Percentiles rank a stretch among this genome's conserved stretches.
phyloP scores from a whole-genome alignment of 257 asterid species.

The Cruciata laevipes region DNA sequence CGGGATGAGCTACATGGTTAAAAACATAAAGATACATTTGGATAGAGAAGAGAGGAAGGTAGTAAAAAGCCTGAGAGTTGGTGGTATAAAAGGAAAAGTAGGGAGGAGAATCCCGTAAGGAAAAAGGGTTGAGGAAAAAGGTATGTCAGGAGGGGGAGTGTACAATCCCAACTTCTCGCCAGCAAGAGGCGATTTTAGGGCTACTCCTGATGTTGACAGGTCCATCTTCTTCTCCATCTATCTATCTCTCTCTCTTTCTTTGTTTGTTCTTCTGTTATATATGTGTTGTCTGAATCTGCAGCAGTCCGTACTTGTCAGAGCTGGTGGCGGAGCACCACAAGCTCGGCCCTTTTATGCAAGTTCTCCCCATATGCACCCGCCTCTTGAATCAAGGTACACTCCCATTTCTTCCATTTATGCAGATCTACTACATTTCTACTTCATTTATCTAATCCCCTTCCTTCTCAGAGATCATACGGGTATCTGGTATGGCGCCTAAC shows the following conservation, averaged over 20 bases:
- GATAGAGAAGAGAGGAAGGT: background rate
- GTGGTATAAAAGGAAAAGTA: background rate
- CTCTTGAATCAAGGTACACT: constrained; percentile 79
- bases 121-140: background rate
- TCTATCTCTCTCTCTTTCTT: background rate
- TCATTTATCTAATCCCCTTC: background rate
- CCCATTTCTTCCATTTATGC: background rate
- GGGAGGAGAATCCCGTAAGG: background rate
- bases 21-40: no score
- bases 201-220: constrained; percentile 68
- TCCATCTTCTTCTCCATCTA: background rate
- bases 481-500: constrained; percentile 73
- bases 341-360: constrained; percentile 94
- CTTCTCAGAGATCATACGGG: constrained; percentile 55
- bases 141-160: constrained; percentile 69
- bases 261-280: background rate
- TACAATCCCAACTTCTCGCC: constrained; percentile 82
- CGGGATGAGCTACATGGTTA: no score
- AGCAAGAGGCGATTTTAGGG: constrained; percentile 85
- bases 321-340: constrained; percentile 93
- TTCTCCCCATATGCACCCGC: constrained; percentile 80
- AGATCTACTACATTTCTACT: constrained; percentile 38
- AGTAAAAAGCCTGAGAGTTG: background rate
- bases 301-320: constrained; percentile 86
- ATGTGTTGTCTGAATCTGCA: constrained; percentile 14